phyloP scores from a whole-genome alignment of 192 early-diverging fungal species.

The Coemansia sp. region DNA sequence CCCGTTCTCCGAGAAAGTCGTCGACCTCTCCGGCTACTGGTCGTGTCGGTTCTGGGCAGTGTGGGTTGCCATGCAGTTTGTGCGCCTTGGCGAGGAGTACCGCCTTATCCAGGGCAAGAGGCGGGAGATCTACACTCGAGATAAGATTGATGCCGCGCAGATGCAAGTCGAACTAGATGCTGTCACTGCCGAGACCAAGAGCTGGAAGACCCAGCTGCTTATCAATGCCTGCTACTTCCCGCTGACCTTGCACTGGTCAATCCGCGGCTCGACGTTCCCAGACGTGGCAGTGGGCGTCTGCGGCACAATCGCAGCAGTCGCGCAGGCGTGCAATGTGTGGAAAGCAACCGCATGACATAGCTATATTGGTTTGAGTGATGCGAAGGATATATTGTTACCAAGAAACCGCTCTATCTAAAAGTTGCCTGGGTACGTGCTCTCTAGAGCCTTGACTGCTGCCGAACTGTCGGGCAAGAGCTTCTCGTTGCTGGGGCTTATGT shows the following conservation, averaged over 20 bases:
- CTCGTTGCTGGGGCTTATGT: constrained; percentile 61
- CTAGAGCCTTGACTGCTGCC: constrained; percentile 17
- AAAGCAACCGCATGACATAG: constrained; percentile 61
- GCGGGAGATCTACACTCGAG: constrained; percentile 56
- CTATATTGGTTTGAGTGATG: constrained; percentile 11
- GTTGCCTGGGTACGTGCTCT: constrained; percentile 39
- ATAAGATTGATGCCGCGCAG: constrained; percentile 63
- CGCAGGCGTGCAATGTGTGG: constrained; percentile 86
- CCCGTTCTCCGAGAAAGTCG: constrained; percentile 68
- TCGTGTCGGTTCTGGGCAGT: constrained; percentile 96
- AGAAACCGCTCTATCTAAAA: constrained; percentile 20
- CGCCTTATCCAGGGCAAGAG: constrained; percentile 59
- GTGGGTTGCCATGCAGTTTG: constrained; percentile 91
- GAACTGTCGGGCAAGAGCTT: constrained; percentile 37
- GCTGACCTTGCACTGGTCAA: constrained; percentile 89
- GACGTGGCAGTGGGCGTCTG: constrained; percentile 91
- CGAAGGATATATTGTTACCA: neutral
- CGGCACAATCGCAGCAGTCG: constrained; percentile 90
- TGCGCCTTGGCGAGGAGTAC: constrained; percentile 73
- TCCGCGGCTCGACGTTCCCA: constrained; percentile 84
- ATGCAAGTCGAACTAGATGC: constrained; percentile 69
- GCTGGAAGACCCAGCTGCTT: constrained; percentile 71
- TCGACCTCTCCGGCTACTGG: constrained; percentile 87
- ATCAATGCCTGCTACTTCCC: constrained; percentile 96
- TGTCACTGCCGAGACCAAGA: constrained; percentile 60